Base-by-base conservation (phyloP, 1,284 basidiomycete genomes). In the Pseudozyma hubeiensis region DNA sequence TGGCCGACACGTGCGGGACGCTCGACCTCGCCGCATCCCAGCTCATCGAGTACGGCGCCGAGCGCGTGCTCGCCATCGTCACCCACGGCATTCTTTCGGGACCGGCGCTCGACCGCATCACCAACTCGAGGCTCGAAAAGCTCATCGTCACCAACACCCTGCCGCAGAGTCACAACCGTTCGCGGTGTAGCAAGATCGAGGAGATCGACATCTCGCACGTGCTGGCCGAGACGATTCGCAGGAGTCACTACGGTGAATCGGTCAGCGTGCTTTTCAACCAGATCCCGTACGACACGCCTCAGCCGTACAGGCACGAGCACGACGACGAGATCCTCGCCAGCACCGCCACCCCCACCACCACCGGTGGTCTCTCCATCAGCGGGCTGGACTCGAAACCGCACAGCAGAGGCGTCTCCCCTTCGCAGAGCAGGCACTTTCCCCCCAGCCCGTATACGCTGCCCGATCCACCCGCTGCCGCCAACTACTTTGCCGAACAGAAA, bases 1-100 rank as follows among this genome's bases (percentile, higher is more conserved):
- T 99, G 97, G 85, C 97, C 53, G 97, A 99, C 86, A 99, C 97
- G 44, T 99, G 97, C 84, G 97, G 97, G 45, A 99, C 97, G 62
- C 89, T 99, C 57, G 94, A 93, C 78, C 88, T 97, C 41, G 97
- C 97, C 1, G 92, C 97, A 4, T 88, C 90, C 73, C 93, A 96
- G 80, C 89, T 99, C 45, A 87, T 91, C 48, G 94, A 98, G 83
- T 93, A 93, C 9, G 97, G 97, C 2, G 96, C 94, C 11, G 86
- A 87, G 47, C 90, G 90, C 84, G 92, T 97, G 61, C 91, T 91
- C 82, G 97, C 93, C 65, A 91, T 99, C 83, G 97, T 98, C 64
- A 99, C 97, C 45, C 97, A 99, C 85, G 97, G 97, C 37, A 97
- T 99, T 70, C 88, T 99, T 80, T 92, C 91, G 82, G 94, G 94